Evolutionary conservation across 352 stramenopile species (phyloP).

Genomic region (Pythium sp.): DNA sequence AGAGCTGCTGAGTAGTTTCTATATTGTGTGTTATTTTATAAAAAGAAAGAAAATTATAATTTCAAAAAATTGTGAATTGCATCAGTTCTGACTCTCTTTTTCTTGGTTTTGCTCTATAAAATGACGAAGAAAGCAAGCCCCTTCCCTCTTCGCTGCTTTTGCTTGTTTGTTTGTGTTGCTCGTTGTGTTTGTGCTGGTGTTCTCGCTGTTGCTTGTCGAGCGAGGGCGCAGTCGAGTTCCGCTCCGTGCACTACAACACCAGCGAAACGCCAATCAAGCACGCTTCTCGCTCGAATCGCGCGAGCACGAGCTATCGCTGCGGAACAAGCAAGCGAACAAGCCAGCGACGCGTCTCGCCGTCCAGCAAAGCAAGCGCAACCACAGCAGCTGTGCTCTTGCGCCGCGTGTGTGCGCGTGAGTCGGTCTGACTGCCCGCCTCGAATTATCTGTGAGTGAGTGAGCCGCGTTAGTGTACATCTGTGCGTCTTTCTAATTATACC

Average conservation of each 20-base stretch:
- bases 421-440: neutral
- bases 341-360: no score
- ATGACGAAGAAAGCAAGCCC: neutral
- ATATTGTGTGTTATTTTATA: neutral
- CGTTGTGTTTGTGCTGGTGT: neutral
- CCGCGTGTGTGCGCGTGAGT: neutral
- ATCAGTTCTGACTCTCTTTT: no score
- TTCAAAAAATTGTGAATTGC: no score
- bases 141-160: slow-evolving; percentile 1
- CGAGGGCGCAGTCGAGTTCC: neutral
- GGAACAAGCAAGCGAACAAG: neutral
- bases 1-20: no score
- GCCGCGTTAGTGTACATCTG: neutral
- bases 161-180: slow-evolving; percentile 2
- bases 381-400: slow-evolving; percentile 3
- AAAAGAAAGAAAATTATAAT: no score
- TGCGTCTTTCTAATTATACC: slow-evolving; percentile 8
- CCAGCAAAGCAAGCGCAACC: slow-evolving; percentile 1
- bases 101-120: no score
- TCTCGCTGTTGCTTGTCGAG: neutral
- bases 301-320: neutral
- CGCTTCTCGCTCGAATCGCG: neutral
- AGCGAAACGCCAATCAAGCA: slow-evolving; percentile 6
- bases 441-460: neutral
- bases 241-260: slow-evolving; percentile 4